Evolutionary conservation across 257 asterid species (phyloP).

Genomic region (Verbena officinalis): DNA sequence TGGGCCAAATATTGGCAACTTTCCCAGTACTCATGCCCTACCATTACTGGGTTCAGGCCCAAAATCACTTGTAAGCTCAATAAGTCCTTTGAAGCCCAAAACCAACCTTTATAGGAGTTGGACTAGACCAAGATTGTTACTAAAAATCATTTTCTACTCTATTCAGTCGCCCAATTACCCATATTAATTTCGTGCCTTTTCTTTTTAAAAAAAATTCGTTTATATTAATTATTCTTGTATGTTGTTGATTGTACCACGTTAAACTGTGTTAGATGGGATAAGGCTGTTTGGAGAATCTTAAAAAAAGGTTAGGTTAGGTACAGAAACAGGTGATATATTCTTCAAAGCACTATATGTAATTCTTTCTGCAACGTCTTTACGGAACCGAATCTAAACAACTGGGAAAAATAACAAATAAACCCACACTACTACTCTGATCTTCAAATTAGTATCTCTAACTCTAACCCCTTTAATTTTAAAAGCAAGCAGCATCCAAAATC

Average conservation of each 20-base stretch:
- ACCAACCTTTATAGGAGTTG: no score
- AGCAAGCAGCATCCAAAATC: constrained; percentile 41
- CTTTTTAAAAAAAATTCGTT: not conserved
- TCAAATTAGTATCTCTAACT: not conserved
- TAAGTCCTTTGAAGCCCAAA: no score
- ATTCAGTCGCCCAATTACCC: no score
- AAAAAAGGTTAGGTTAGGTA: constrained; percentile 8
- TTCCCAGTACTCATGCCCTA: no score
- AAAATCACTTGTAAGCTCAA: no score
- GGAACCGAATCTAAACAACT: constrained; percentile 50
- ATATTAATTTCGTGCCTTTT: no score
- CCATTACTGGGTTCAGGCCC: no score
- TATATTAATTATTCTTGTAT: no score
- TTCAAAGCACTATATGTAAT: constrained; percentile 30
- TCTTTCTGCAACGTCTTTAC: constrained; percentile 45
- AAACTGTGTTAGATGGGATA: not conserved
- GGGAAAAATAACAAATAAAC: not conserved
- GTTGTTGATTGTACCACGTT: not conserved
- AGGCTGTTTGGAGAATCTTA: not conserved
- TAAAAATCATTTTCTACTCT: no score
- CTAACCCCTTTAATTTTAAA: constrained; percentile 11
- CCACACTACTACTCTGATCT: no score
- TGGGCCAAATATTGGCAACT: no score
- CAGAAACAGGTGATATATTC: constrained; percentile 11
- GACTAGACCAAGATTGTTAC: no score